A percentile compares a stretch with the other conserved stretches of the same genome.
These are phyloP conservation scores for Maudiozyma saulgeensis DNA, from an alignment of 805 yeast species.

Conservation along the genomic window DNA sequence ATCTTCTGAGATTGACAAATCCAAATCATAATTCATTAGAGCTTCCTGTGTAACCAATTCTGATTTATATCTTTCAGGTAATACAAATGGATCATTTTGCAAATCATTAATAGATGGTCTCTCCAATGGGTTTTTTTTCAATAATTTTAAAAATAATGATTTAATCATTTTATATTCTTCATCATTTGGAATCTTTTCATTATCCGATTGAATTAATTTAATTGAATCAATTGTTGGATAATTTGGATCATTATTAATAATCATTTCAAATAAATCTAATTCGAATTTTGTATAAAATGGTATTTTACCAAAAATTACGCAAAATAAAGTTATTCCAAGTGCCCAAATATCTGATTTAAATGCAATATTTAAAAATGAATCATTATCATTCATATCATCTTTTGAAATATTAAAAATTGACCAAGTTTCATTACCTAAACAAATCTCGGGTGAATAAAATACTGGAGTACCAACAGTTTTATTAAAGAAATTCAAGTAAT, in stretches of 20 bases:
- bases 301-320: slow-evolving; percentile 75
- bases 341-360: slow-evolving; percentile 97
- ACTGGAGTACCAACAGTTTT: slow-evolving; percentile 98
- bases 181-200: slow-evolving; percentile 26
- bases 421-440: slow-evolving; percentile 39
- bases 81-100: slow-evolving; percentile 60
- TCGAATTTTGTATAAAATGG: slow-evolving; percentile 87
- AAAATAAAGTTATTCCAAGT: slow-evolving; percentile 81
- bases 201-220: slow-evolving; percentile 18
- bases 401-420: slow-evolving; percentile 13
- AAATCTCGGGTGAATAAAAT: slow-evolving; percentile 88
- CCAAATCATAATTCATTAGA: too few relatives aligned
- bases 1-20: neutral
- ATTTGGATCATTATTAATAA: slow-evolving; percentile 49
- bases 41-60: too few relatives aligned
- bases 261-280: slow-evolving; percentile 57
- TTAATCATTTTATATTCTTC: slow-evolving; percentile 40
- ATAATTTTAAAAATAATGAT: slow-evolving; percentile 51
- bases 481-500: slow-evolving; percentile 65
- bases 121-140: slow-evolving; percentile 58
- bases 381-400: slow-evolving; percentile 28
- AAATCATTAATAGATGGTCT: slow-evolving; percentile 66
- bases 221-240: slow-evolving; percentile 40
- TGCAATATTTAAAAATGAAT: slow-evolving; percentile 39
- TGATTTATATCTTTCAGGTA: neutral